phyloP scores from a whole-genome alignment of 257 asterid genomes.

The Nicotiana noctiflora region DNA sequence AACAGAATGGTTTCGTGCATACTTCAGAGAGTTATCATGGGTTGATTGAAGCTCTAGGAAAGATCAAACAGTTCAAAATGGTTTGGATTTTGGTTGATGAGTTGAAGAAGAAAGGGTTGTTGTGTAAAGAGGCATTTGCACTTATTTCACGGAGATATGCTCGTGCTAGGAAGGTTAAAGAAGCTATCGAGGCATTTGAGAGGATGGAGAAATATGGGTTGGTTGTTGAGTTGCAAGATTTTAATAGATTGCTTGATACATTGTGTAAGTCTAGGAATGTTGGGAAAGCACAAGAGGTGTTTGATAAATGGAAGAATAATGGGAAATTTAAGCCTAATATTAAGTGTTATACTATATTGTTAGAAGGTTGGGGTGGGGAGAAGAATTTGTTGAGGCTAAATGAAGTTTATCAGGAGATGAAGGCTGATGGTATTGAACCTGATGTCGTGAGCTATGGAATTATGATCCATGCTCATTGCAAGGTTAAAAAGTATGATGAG shows the following conservation, averaged over 20 bases:
- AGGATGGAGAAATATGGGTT: conserved; percentile 72
- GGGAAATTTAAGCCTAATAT: conserved; percentile 46
- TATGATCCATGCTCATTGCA: conserved; percentile 59
- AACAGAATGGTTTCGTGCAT: conserved; percentile 24
- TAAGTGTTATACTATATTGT: conserved; percentile 51
- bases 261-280: conserved; percentile 61
- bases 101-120: conserved; percentile 42
- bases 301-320: conserved; percentile 53
- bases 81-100: conserved; percentile 68
- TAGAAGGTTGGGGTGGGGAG: conserved; percentile 84
- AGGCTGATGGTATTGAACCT: conserved; percentile 49
- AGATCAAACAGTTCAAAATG: conserved; percentile 72
- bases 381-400: conserved; percentile 46
- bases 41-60: conserved; percentile 68
- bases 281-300: conserved; percentile 60
- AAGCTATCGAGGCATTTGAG: conserved; percentile 64
- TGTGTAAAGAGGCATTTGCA: conserved; percentile 51
- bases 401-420: conserved; percentile 76
- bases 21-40: conserved; percentile 55
- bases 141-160: conserved; percentile 71
- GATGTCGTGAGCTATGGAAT: conserved; percentile 82
- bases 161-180: conserved; percentile 64
- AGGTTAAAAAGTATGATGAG: conserved; percentile 38
- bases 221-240: conserved; percentile 51
- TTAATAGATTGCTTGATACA: conserved; percentile 70